These are phyloP conservation scores for Phytophthora chlamydospora DNA, from an alignment of 352 stramenopile species.

Conservation along the genomic window DNA sequence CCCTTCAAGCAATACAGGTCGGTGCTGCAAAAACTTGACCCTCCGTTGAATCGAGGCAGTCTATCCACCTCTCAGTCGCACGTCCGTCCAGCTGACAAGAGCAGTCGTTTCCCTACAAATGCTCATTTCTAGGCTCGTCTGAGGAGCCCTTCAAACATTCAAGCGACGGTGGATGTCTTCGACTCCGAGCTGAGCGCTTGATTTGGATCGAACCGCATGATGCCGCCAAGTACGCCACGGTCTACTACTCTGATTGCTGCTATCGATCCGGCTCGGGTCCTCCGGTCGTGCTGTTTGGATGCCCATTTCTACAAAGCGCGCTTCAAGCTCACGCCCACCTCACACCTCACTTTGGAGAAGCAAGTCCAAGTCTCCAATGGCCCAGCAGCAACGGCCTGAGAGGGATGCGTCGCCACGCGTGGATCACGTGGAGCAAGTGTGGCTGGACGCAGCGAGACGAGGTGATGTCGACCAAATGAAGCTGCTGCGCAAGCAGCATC, in stretches of 20 bases:
- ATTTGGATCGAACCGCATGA: background rate
- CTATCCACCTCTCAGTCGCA: constrained; percentile 3
- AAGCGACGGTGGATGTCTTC: constrained; percentile 1
- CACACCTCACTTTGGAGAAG: background rate
- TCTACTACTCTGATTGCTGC: background rate
- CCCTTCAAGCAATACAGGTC: background rate
- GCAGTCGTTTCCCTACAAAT: background rate
- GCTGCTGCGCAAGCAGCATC: no score
- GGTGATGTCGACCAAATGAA: constrained; percentile 19
- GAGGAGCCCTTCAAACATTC: constrained; percentile 14
- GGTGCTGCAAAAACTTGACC: background rate
- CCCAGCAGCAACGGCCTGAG: background rate
- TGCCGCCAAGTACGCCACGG: background rate
- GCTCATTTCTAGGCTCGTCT: constrained; percentile 13
- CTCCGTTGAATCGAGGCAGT: constrained; percentile 4
- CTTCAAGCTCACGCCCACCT: background rate
- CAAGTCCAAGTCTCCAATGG: constrained; percentile 5
- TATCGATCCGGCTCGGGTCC: background rate
- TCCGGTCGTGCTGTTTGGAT: background rate
- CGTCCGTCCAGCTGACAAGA: background rate
- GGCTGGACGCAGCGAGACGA: constrained; percentile 6
- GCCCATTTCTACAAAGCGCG: constrained; percentile 7
- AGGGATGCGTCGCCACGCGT: background rate
- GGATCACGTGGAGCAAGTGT: constrained; percentile 3
- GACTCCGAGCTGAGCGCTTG: background rate